phyloP scores from a whole-genome alignment of 306 rosid genomes.

The Inga laurina region DNA sequence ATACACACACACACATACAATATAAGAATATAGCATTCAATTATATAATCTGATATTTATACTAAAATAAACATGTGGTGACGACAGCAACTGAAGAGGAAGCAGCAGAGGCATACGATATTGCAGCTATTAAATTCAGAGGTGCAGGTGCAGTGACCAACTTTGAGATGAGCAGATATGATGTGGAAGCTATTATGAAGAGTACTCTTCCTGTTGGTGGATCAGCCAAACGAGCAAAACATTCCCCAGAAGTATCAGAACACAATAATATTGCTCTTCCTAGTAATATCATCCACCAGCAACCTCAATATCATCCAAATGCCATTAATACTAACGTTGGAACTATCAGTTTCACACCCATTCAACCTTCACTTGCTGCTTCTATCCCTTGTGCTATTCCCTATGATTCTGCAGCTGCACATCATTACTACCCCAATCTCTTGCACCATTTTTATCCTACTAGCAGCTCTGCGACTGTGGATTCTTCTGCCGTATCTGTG shows the following conservation, averaged over 20 bases:
- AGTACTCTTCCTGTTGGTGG: constrained; percentile 91
- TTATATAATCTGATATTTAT: background rate
- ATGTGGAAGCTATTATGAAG: constrained; percentile 80
- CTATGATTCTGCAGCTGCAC: constrained; percentile 50
- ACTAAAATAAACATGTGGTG: background rate
- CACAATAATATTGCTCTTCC: constrained; percentile 43
- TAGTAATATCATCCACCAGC: constrained; percentile 35
- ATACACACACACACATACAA: background rate
- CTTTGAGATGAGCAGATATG: constrained; percentile 91
- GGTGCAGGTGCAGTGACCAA: constrained; percentile 93
- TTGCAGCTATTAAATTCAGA: constrained; percentile 93
- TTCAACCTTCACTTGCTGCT: constrained; percentile 55
- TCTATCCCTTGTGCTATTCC: constrained; percentile 72
- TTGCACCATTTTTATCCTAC: constrained; percentile 65
- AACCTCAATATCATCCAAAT: constrained; percentile 39
- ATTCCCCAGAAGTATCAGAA: constrained; percentile 71
- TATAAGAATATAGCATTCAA: background rate
- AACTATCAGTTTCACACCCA: constrained; percentile 67
- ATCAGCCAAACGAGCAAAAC: constrained; percentile 83
- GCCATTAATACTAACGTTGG: constrained; percentile 3
- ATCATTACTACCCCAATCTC: constrained; percentile 67
- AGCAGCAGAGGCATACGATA: constrained; percentile 96
- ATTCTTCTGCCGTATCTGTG: constrained; percentile 21
- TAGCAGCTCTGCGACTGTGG: constrained; percentile 35
- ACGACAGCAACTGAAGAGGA: constrained; percentile 90